A percentile compares a stretch with the other conserved stretches of the same genome.
These are phyloP conservation scores for Boletellus emodensis DNA, from an alignment of 768 basidiomycete genomes.

Conservation along the genomic window DNA sequence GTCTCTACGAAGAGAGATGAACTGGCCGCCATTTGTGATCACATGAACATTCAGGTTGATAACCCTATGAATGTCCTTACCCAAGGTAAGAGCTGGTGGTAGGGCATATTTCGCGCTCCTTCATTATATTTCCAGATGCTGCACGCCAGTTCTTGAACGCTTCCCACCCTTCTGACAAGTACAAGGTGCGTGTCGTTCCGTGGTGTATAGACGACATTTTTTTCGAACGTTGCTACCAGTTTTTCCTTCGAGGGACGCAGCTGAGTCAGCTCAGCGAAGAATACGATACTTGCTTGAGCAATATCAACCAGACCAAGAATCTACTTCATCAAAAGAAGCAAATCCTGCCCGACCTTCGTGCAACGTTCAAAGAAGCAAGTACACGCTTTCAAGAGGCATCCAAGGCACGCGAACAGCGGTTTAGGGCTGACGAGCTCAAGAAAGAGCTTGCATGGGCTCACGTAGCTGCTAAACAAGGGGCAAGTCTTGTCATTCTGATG, in stretches of 20 bases:
- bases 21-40: slow-evolving; percentile 82
- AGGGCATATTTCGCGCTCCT: background rate
- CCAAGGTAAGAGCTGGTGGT: slow-evolving; percentile 49
- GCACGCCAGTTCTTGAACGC: slow-evolving; percentile 76
- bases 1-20: slow-evolving; percentile 81
- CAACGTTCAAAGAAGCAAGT: slow-evolving; percentile 52
- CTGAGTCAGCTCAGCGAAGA: slow-evolving; percentile 83
- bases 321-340: slow-evolving; percentile 69
- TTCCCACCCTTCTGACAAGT: slow-evolving; percentile 79
- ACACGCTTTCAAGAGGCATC: slow-evolving; percentile 66
- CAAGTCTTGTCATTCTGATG: slow-evolving; percentile 28
- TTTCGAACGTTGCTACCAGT: slow-evolving; percentile 42
- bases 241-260: slow-evolving; percentile 93
- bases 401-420: slow-evolving; percentile 67
- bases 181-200: slow-evolving; percentile 54
- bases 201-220: background rate
- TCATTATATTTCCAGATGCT: slow-evolving; percentile 25
- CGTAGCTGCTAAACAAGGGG: slow-evolving; percentile 65
- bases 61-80: slow-evolving; percentile 95
- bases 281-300: slow-evolving; percentile 72
- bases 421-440: slow-evolving; percentile 66
- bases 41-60: slow-evolving; percentile 96
- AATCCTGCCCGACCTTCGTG: slow-evolving; percentile 71
- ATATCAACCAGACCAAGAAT: slow-evolving; percentile 65
- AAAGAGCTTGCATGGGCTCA: slow-evolving; percentile 87